Conservation (phyloP, 345 rosid genomes). For the Pistacia integerrima region DNA sequence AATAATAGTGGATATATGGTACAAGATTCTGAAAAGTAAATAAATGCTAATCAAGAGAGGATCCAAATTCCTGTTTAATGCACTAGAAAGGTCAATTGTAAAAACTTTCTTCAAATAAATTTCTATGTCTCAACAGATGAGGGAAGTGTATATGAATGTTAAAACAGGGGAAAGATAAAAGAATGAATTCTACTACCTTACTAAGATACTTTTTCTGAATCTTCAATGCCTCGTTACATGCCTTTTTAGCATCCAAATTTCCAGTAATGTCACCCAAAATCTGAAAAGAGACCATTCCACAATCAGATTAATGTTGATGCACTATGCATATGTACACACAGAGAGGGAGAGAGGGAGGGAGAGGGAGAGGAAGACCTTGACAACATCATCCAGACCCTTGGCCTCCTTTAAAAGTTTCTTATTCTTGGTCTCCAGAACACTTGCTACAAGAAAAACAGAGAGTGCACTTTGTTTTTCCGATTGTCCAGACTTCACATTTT, state of each 20-base stretch:
- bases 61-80: not conserved
- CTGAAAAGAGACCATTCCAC: conserved; percentile 35
- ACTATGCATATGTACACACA: not conserved
- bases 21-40: too few species aligned
- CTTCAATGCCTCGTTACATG: conserved; percentile 79
- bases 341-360: not conserved
- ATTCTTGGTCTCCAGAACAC: conserved; percentile 86
- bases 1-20: too few species aligned
- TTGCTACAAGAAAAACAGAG: conserved; percentile 82
- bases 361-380: conserved; percentile 46
- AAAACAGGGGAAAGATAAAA: not conserved
- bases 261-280: conserved; percentile 75
- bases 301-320: conserved; percentile 11
- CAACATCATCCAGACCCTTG: conserved; percentile 87
- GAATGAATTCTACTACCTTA: conserved; percentile 52
- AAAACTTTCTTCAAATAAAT: conserved; percentile 23
- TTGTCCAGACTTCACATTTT: conserved; percentile 52
- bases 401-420: conserved; percentile 85
- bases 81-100: not conserved
- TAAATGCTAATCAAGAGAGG: too few species aligned
- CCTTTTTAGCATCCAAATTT: conserved; percentile 80
- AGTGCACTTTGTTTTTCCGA: conserved; percentile 56
- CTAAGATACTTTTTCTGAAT: conserved; percentile 74
- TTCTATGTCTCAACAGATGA: conserved; percentile 6
- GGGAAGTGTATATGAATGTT: not conserved